Percentiles rank a stretch among this genome's conserved stretches.
Conservation (phyloP, 2,329 filamentous ascomycete species). For the Cladosporium sp. region DNA sequence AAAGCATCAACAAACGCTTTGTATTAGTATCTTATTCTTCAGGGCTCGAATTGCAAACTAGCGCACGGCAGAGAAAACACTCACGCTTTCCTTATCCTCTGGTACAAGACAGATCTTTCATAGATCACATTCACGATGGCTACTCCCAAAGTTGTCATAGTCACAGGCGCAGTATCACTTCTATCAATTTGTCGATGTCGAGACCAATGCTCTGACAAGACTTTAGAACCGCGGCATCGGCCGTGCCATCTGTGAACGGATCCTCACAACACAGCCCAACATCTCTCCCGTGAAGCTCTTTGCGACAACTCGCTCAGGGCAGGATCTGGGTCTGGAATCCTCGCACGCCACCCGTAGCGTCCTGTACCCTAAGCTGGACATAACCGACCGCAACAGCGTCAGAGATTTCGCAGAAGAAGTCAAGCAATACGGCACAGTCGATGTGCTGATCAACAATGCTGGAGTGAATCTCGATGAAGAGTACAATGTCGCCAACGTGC, state of each 20-base stretch:
- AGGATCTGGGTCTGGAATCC: constrained; percentile 24
- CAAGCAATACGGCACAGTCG: constrained; percentile 22
- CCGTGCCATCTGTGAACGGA: constrained; percentile 30
- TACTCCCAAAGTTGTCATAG: constrained; percentile 28
- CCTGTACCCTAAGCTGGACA: constrained; percentile 31
- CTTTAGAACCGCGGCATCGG: constrained; percentile 34
- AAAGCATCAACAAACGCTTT: too few relatives aligned
- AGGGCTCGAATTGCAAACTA: too few relatives aligned
- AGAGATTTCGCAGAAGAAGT: constrained; percentile 25
- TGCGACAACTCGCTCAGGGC: constrained; percentile 31
- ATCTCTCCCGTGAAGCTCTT: constrained; percentile 27
- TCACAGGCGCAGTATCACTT: constrained; percentile 30
- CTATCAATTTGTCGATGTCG: not conserved
- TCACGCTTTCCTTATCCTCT: too few relatives aligned
- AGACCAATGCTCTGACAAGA: constrained; percentile 5
- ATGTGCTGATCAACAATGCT: constrained; percentile 37
- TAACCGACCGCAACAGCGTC: constrained; percentile 25
- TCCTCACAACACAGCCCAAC: constrained; percentile 22
- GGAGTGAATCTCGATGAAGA: constrained; percentile 30
- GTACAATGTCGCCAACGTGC: constrained; percentile 26
- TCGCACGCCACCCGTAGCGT: constrained; percentile 18
- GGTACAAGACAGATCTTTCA: too few relatives aligned
- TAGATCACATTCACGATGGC: constrained; percentile 23
- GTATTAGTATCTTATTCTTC: too few relatives aligned
- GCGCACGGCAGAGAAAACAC: too few relatives aligned